Evolutionary conservation across 2,329 filamentous ascomycete genomes (phyloP), one percentile per base, ranked within the genome.

Genomic region (Botrytis aclada): DNA sequence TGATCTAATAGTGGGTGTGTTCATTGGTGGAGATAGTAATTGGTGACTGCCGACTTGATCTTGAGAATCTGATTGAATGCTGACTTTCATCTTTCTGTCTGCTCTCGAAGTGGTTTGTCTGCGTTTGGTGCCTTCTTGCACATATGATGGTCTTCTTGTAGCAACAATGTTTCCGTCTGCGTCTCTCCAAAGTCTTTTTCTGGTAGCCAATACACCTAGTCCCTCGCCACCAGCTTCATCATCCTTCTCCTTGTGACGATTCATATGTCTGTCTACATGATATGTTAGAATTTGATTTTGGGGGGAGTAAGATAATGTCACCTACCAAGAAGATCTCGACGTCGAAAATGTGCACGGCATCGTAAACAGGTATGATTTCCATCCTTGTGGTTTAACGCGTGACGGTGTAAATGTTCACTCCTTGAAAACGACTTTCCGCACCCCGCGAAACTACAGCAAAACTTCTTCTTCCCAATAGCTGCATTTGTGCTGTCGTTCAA

Each of bases 301-400:
- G 39, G 39, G n/a, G 25, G 47, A 14, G 39, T 41, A 34, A 45
- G 34, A 47, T 63, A 12, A 20, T 56, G 34, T 56, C 34, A 77
- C 84, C 79, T 82, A 88, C 86, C 85, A 72, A 89, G 81, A 51
- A 89, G 80, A 78, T 89, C 87, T 43, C 84, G 84, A 61, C 87
- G 82, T 67, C 86, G 85, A 78, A 88, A 89, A 77, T 88, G 86
- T 22, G 86, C 85, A 71, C 84, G 83, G 73, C 87, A 89, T 78
- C 87, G 82, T 71, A 83, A 79, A 76, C 87, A 88, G 3, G 86
- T 88, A 74, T 84, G 84, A 39, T 85, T 84, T 4, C 82, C 82
- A 70, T 83, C 81, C 43, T 83, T 82, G 75, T 87, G 85, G 74
- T 87, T 87, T 62, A 87, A 79, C n/a, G 83, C 82, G 77, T 87